These are phyloP conservation scores for Ascochyta koolunga DNA, from an alignment of 2,329 filamentous ascomycete species.

Conservation along the genomic window DNA sequence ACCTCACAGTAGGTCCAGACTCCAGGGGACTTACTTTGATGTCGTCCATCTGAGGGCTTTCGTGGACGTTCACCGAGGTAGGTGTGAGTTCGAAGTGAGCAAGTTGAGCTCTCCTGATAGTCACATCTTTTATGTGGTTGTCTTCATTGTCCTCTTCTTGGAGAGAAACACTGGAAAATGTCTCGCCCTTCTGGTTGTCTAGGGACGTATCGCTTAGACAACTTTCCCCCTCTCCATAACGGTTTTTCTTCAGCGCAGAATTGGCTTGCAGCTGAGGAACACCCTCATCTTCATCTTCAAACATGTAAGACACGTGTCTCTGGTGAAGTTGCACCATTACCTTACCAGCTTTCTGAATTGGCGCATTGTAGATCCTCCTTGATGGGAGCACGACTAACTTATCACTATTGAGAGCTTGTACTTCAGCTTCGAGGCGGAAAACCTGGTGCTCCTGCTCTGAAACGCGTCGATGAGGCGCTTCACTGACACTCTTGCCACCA, in stretches of 20 bases:
- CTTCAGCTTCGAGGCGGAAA: not conserved
- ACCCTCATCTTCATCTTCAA: not conserved
- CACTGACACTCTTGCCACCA: not conserved
- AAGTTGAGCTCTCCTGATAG: too few relatives aligned
- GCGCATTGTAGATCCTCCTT: not conserved
- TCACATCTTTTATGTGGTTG: not conserved
- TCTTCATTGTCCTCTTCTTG: not conserved
- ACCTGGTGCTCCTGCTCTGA: slow-evolving; percentile 1
- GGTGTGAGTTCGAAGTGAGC: not conserved
- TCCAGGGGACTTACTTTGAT: too few relatives aligned
- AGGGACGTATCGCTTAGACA: not conserved
- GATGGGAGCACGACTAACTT: not conserved
- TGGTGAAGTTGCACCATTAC: too few relatives aligned
- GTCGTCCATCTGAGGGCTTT: not conserved
- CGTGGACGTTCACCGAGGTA: not conserved
- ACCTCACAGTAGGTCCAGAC: not conserved
- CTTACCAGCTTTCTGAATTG: not conserved
- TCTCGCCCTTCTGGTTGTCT: not conserved
- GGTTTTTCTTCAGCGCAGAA: too few relatives aligned
- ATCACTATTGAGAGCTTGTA: not conserved
- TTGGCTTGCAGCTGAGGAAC: not conserved
- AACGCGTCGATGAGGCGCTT: not conserved
- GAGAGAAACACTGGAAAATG: not conserved
- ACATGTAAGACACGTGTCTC: not conserved
- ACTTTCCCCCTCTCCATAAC: not conserved